These are phyloP conservation scores for Macrocystidia cucumis DNA, from an alignment of 1,284 basidiomycete species.

Conservation along the genomic window DNA sequence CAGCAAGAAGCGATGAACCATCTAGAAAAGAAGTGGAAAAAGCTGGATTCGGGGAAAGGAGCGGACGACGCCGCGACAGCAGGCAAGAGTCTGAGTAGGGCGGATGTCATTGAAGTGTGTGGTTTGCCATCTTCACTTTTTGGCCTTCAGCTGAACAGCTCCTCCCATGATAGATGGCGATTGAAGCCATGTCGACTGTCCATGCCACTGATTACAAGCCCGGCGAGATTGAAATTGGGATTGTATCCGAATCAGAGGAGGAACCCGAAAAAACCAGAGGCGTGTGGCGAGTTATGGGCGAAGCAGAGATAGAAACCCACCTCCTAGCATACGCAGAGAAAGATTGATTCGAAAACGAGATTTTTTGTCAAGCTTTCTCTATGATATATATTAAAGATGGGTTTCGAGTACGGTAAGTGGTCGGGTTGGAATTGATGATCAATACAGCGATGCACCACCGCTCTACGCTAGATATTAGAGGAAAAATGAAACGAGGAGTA, in stretches of 20 bases:
- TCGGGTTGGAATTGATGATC: constrained; percentile 9
- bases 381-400: background rate
- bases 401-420: background rate
- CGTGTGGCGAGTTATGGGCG: constrained; percentile 77
- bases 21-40: constrained; percentile 99
- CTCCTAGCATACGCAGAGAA: constrained; percentile 90
- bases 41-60: constrained; percentile 69
- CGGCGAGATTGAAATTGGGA: constrained; percentile 83
- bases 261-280: constrained; percentile 63
- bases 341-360: constrained; percentile 41
- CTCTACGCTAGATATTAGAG: constrained; percentile 34
- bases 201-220: constrained; percentile 95
- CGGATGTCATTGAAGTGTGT: constrained; percentile 79
- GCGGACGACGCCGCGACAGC: constrained; percentile 69
- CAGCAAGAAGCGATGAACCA: constrained; percentile 99
- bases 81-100: constrained; percentile 54
- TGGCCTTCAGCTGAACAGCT: constrained; percentile 3
- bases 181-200: constrained; percentile 90
- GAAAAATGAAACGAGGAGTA: background rate
- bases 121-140: background rate
- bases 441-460: constrained; percentile 60
- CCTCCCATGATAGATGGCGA: constrained; percentile 63
- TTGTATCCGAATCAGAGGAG: constrained; percentile 67
- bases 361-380: background rate
- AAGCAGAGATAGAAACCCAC: constrained; percentile 81